These are phyloP conservation scores for Coccomyxa sp. DNA, from an alignment of 139 green algal genomes.

Conservation along the genomic window DNA sequence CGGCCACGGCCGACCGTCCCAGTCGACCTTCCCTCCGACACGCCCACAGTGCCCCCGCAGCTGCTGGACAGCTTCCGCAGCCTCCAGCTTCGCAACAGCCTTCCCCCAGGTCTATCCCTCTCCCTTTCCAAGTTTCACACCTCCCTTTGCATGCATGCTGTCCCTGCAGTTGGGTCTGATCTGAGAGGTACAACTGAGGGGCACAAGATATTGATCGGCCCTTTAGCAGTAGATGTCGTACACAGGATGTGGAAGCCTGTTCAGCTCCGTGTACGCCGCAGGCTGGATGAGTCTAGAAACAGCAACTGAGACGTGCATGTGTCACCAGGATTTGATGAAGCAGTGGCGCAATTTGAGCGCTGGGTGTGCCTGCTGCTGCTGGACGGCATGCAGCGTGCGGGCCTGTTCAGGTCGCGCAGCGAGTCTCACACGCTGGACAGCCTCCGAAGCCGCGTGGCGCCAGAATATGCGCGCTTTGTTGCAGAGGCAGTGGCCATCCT, in stretches of 20 bases:
- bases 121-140: no score
- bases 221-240: no score
- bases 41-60: not conserved
- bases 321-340: not conserved
- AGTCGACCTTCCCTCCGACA: not conserved
- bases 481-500: not conserved
- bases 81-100: not conserved
- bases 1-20: not conserved
- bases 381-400: constrained; percentile 3
- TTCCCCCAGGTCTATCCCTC: no score
- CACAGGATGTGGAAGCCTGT: no score
- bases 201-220: no score
- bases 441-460: no score
- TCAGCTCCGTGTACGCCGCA: no score
- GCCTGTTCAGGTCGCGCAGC: not conserved
- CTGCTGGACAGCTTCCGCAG: not conserved
- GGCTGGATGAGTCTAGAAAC: no score
- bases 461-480: not conserved
- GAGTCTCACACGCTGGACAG: not conserved
- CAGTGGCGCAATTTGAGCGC: not conserved
- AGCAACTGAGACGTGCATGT: no score
- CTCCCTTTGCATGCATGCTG: not conserved
- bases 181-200: not conserved
- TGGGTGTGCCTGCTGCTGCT: constrained; percentile 3
- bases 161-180: not conserved